Evolutionary conservation across 768 basidiomycete species (phyloP).

Genomic region (Termitomyces bulborhizus): DNA sequence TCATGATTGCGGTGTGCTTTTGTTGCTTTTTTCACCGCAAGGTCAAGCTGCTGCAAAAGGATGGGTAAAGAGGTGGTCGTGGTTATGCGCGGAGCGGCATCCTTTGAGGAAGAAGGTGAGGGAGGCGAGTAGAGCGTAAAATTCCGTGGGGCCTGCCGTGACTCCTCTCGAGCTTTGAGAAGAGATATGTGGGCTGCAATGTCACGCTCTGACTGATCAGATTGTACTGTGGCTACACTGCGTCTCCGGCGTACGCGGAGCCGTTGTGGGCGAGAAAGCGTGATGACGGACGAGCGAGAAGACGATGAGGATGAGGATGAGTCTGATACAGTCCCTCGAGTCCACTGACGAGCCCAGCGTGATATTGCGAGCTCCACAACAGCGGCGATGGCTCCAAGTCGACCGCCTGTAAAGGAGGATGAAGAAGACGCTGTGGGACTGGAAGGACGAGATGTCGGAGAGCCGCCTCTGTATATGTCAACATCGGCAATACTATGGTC

Average conservation of each 20-base stretch:
- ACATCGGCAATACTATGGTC: slow-evolving; percentile 13
- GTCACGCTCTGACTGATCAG: slow-evolving; percentile 49
- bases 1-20: slow-evolving; percentile 24
- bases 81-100: slow-evolving; percentile 21
- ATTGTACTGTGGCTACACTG: slow-evolving; percentile 45
- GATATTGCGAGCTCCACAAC: slow-evolving; percentile 67
- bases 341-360: slow-evolving; percentile 69
- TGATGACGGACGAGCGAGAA: slow-evolving; percentile 32
- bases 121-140: slow-evolving; percentile 64
- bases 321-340: slow-evolving; percentile 39
- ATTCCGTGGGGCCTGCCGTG: slow-evolving; percentile 51
- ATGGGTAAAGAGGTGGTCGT: slow-evolving; percentile 41
- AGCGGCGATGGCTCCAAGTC: slow-evolving; percentile 48
- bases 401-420: slow-evolving; percentile 29
- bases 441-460: slow-evolving; percentile 23
- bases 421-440: slow-evolving; percentile 27
- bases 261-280: slow-evolving; percentile 32
- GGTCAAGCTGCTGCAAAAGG: slow-evolving; percentile 45
- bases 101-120: slow-evolving; percentile 12
- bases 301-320: slow-evolving; percentile 38
- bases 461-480: slow-evolving; percentile 57
- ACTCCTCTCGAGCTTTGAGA: slow-evolving; percentile 55
- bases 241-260: slow-evolving; percentile 40
- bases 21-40: slow-evolving; percentile 34
- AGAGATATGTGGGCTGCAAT: slow-evolving; percentile 54